Base-by-base conservation (phyloP, 345 rosid genomes). In the Draba incana region DNA sequence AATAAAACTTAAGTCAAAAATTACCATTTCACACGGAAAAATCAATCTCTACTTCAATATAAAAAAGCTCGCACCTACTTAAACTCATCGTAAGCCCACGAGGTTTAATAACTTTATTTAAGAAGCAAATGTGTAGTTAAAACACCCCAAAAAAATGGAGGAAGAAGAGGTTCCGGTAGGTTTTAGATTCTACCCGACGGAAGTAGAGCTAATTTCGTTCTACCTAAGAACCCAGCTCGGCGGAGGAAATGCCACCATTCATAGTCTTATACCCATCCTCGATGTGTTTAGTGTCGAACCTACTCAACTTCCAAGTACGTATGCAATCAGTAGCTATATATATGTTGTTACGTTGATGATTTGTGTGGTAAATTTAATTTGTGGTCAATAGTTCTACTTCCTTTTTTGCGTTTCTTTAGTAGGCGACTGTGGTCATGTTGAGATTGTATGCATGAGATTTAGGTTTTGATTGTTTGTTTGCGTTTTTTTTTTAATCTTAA, bases 121-220 rank as follows among this genome's bases (percentile, higher is more conserved):
- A 52, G 23, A 39, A 69, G 25, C 52, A 41, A 60, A 20, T 14
- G 23, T 44, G 47, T 30, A n/a, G 10, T 12, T 43, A 35, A 20
- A 5, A 27, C 16, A 15, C 16, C 31, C 59, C 31, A 59, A 70
- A 66, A 5, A 65, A 20, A 66, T 4, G 63, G 69, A 68, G 79
- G 76, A 54, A 44, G 76, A 75, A 59, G 78, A 77, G 69, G 39
- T 76, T 71, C 80, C 83, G 8, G 86, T 84, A 7, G 83, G 89
- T 13, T 83, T 74, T 75, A 76, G 88, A 4, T 87, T 87, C 55
- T 87, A 76, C 70, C 92, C 92, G 0, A 87, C 88, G 0, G 88
- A 87, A 64, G 82, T 59, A 28, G 92, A 84, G 69, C 33, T 84
- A 48, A 69, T 87, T 15, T 55, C 81, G 4, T 84, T 81, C 46